Conservation (phyloP, 2,329 filamentous ascomycete genomes). For the Monosporascus sp. region DNA sequence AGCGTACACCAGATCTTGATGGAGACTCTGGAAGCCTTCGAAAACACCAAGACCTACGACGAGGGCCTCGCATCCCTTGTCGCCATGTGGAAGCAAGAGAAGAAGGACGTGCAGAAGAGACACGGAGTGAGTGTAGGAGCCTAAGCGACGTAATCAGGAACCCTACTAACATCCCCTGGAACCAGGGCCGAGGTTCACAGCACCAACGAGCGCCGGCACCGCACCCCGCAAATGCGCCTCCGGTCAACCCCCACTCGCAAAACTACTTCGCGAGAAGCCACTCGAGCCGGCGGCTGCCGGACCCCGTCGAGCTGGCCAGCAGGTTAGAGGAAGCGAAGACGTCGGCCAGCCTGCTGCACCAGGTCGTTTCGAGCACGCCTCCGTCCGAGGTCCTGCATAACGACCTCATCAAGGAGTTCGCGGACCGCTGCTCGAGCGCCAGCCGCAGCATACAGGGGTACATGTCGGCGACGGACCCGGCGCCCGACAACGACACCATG, state of each 20-base stretch:
- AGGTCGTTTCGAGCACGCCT: slow-evolving; percentile 83
- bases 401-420: slow-evolving; percentile 91
- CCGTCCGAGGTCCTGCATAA: slow-evolving; percentile 70
- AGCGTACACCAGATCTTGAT: slow-evolving; percentile 80
- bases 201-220: slow-evolving; percentile 19
- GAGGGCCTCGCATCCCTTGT: slow-evolving; percentile 66
- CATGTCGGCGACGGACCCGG: slow-evolving; percentile 72
- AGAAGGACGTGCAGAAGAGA: slow-evolving; percentile 56
- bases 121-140: slow-evolving; percentile 39
- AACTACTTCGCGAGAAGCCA: slow-evolving; percentile 55
- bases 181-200: neutral
- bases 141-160: neutral
- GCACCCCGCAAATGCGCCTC: slow-evolving; percentile 39
- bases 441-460: slow-evolving; percentile 79
- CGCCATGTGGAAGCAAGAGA: slow-evolving; percentile 88
- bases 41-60: slow-evolving; percentile 67
- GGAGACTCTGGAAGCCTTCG: slow-evolving; percentile 78
- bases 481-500: slow-evolving; percentile 90
- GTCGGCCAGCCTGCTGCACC: slow-evolving; percentile 85
- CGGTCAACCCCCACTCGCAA: slow-evolving; percentile 40
- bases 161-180: neutral
- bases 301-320: slow-evolving; percentile 70
- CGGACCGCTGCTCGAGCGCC: slow-evolving; percentile 76
- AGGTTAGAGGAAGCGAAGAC: slow-evolving; percentile 87
- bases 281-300: slow-evolving; percentile 50